phyloP scores from a whole-genome alignment of 1,284 basidiomycete genomes.

The Cerioporus squamosus region DNA sequence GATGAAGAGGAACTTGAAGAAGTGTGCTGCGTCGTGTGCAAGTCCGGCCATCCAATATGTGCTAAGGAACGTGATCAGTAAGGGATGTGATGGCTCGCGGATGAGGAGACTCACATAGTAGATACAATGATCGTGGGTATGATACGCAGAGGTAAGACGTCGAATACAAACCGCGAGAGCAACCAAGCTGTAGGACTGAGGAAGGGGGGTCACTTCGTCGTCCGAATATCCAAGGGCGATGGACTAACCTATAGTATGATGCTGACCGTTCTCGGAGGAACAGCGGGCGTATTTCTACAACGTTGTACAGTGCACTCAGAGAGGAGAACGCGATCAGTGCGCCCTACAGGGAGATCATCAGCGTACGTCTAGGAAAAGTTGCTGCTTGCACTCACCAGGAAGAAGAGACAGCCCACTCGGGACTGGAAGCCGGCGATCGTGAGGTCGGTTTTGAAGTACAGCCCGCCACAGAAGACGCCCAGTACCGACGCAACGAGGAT shows the following conservation, averaged over 20 bases:
- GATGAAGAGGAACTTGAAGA: conserved; percentile 44
- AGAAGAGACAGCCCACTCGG: conserved; percentile 89
- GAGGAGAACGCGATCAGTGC: conserved; percentile 87
- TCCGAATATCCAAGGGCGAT: not conserved
- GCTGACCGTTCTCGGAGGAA: conserved; percentile 88
- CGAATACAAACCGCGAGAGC: conserved; percentile 81
- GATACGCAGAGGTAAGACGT: conserved; percentile 83
- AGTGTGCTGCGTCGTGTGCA: conserved; percentile 46
- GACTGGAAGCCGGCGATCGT: conserved; percentile 93
- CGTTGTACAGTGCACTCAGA: conserved; percentile 85
- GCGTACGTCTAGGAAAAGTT: not conserved
- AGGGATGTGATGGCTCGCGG: not conserved
- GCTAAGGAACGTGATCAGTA: conserved; percentile 39
- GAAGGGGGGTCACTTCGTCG: conserved; percentile 14
- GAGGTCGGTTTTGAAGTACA: conserved; percentile 80
- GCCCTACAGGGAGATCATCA: conserved; percentile 49
- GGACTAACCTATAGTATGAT: conserved; percentile 70
- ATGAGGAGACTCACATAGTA: conserved; percentile 60
- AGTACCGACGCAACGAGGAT: conserved; percentile 68
- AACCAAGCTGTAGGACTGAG: conserved; percentile 84
- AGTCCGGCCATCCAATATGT: conserved; percentile 95
- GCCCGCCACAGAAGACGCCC: conserved; percentile 84
- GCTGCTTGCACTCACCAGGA: conserved; percentile 63
- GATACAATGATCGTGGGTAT: conserved; percentile 84
- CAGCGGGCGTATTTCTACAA: conserved; percentile 79